Percentiles rank a stretch among this genome's conserved stretches.
Evolutionary conservation across 441 rosid species (phyloP).

Genomic region (Pelargonium hybrid): DNA sequence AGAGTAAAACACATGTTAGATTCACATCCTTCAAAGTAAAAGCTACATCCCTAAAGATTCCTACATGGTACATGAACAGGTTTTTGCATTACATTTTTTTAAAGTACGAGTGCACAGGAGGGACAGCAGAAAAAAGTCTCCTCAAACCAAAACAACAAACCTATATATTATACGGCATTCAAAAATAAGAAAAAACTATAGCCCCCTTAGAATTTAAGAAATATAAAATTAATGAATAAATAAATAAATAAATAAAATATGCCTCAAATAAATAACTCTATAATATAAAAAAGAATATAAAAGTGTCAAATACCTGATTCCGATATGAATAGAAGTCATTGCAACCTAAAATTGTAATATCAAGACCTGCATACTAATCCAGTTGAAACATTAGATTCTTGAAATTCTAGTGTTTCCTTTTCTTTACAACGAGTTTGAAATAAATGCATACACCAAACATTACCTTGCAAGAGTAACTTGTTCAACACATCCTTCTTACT

Average conservation of each 20-base stretch:
- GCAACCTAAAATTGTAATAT: constrained; percentile 77
- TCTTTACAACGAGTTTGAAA: neutral
- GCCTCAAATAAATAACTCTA: neutral
- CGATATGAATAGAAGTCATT: constrained; percentile 98
- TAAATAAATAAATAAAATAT: neutral
- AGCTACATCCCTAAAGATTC: neutral
- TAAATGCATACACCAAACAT: constrained; percentile 9
- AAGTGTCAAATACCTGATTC: constrained; percentile 43
- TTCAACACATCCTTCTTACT: constrained; percentile 43
- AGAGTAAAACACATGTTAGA: constrained; percentile 7
- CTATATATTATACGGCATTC: too few relatives aligned
- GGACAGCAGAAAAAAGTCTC: neutral
- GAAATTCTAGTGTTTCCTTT: constrained; percentile 2
- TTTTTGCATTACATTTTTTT: neutral
- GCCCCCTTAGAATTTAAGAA: neutral
- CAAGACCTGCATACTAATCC: constrained; percentile 59
- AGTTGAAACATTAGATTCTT: constrained; percentile 21
- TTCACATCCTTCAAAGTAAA: neutral
- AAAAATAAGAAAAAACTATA: neutral
- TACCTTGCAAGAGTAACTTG: constrained; percentile 77
- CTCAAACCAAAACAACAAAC: neutral
- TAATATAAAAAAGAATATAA: constrained; percentile 7
- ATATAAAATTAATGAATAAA: neutral
- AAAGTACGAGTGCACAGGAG: neutral
- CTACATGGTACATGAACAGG: neutral